Percentiles rank a stretch among this genome's conserved stretches.
phyloP scores from a whole-genome alignment of 139 green algal species.

The Chlorella sp. region DNA sequence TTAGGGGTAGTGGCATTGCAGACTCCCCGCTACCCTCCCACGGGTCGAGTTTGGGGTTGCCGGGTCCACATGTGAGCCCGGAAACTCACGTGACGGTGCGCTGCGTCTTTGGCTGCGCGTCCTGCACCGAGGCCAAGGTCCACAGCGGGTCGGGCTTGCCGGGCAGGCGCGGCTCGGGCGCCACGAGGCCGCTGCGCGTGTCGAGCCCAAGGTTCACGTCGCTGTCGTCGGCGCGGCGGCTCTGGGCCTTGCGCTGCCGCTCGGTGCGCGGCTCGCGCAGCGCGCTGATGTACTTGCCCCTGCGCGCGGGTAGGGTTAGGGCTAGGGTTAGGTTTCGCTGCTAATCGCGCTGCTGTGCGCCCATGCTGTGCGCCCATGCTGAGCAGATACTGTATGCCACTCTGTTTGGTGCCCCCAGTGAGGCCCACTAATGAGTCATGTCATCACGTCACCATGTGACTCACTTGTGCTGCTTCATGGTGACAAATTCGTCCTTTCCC shows the following conservation, averaged over 20 bases:
- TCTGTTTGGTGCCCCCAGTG: no score
- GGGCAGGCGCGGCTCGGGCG: slow-evolving; percentile 23
- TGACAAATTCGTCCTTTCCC: slow-evolving; percentile 18
- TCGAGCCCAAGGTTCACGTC: slow-evolving; percentile 48
- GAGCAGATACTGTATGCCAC: no score
- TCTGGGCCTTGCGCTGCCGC: slow-evolving; percentile 1
- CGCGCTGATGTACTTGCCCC: slow-evolving; percentile 16
- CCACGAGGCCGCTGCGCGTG: slow-evolving; percentile 23
- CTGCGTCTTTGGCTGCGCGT: slow-evolving; percentile 23
- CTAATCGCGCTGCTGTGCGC: no score
- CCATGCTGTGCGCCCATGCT: no score
- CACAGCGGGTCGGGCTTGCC: slow-evolving; percentile 29
- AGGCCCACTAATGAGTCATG: no score
- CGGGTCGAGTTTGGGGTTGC: no score
- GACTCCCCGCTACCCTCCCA: no score
- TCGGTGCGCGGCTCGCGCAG: slow-evolving; percentile 19
- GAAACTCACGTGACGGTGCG: slow-evolving; percentile 4
- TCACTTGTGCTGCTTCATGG: slow-evolving; percentile 14
- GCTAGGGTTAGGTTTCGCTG: no score
- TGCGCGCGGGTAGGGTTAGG: background rate
- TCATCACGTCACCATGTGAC: no score
- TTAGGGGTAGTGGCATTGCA: no score
- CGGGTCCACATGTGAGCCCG: no score
- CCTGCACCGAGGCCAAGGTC: slow-evolving; percentile 16
- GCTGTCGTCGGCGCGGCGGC: slow-evolving; percentile 19